Base-by-base conservation (phyloP, 2,329 filamentous ascomycete genomes). In the Pleoardoris graminearum region DNA sequence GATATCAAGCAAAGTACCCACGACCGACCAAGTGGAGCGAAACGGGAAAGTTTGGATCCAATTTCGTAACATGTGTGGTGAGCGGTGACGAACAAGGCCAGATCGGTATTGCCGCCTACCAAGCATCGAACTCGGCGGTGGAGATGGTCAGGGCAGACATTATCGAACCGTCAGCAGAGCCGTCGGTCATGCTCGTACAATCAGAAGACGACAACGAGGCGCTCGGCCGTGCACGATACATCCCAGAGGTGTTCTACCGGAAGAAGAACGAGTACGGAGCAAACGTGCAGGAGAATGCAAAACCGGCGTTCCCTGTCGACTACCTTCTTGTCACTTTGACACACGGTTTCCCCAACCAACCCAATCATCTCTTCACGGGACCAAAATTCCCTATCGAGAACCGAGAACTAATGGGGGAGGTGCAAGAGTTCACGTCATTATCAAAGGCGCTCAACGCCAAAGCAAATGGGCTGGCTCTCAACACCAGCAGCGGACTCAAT, bases 61-160 rank as follows among this genome's bases (percentile, higher is more conserved):
- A 95, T 69, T 97, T 97, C 71, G 92, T 99, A 42, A 97, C 94
- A 0, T 99, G 94, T 73, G 86, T 99, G 37, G 82, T 99, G 55
- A 93, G 90, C n/a, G 93, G 93, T 41, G 93, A 97, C 65, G 90
- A 94, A 58, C 80, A 90, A 43, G 91, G 92, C 50, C 86, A 91
- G 58, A 97, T 99, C 61, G 83, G 87, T 16, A 90, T 99, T 56
- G 90, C 91, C 3, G 86, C 92, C 0, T 99, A 97, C 67, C 94
- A 99, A 74, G 92, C 91, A 58, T 96, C 93, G 1, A 96, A 97
- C 62, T 89, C 94, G 14, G 91, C 92, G 0, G 91, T 97, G 4
- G 94, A 99, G 73, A 99, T 99, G 94, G 90, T 96, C 22, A 84
- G 89, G 57, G 92, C 94, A 33, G 90, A 97, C 65, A 92, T 99